These are phyloP conservation scores for Akanthomyces dipterigenus DNA, from an alignment of 2,329 filamentous ascomycete species.

Conservation along the genomic window DNA sequence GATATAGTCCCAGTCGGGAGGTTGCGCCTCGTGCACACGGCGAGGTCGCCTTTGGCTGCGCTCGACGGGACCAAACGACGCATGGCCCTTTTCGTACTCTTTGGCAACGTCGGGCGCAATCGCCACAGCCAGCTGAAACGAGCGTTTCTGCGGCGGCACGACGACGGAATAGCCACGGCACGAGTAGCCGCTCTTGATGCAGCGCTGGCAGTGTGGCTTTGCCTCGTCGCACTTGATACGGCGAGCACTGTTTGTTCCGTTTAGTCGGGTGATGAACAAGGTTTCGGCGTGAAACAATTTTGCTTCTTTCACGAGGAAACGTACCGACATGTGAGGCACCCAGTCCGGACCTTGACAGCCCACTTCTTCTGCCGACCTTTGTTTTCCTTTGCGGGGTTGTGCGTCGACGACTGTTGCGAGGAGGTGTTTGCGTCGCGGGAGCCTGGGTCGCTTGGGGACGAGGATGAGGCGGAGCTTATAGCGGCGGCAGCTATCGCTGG, in stretches of 20 bases:
- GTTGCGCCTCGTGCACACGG: neutral
- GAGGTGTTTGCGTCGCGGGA: neutral
- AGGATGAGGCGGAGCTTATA: neutral
- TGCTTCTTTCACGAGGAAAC: neutral
- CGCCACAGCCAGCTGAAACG: neutral
- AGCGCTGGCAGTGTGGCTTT: neutral
- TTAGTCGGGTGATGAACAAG: neutral
- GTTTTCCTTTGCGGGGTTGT: neutral
- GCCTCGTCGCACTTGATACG: conserved; percentile 5
- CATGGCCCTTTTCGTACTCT: neutral
- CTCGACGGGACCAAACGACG: neutral
- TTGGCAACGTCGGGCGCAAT: neutral
- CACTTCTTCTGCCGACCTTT: neutral
- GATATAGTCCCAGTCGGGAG: neutral
- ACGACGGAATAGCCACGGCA: neutral
- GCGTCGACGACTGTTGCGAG: too few species aligned
- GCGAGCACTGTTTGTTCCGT: neutral
- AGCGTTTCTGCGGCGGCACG: neutral
- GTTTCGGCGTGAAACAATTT: neutral
- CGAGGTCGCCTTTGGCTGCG: neutral
- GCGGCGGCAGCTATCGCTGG: neutral
- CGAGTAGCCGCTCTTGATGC: neutral
- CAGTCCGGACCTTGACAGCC: neutral
- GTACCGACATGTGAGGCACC: neutral
- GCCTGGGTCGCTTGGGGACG: neutral